Base-by-base conservation (phyloP, 176 grass and related monocot species). In the Triticum aestivum region DNA sequence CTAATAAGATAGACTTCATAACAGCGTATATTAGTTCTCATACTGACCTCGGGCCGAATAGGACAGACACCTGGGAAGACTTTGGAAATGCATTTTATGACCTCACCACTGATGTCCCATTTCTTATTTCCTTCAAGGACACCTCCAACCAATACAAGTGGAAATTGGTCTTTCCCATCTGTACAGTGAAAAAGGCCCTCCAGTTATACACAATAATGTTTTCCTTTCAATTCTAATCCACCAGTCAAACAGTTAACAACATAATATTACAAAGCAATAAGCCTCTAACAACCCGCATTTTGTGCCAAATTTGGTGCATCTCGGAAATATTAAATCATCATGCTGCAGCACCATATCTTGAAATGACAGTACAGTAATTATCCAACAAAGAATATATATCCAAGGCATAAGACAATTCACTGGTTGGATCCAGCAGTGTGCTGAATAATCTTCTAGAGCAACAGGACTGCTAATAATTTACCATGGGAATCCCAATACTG, bases 101-200 rank as follows among this genome's bases (percentile, higher is more conserved):
- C 97, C 88, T 99, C 89, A 11, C 83, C 90, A 7, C 94, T 93
- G 51, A 96, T 96, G 82, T 96, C 88, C 97, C 97, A 99, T 61
- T 73, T 90, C 86, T 96, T 90, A 83, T 99, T 99, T 68, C 93
- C 92, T 86, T 99, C 94, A 0, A 99, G 92, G 47, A 99, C 97
- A 41, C 97, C 97, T 80, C 97, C 97, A 81, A 99, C 94, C 83
- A 99, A 94, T 82, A 99, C 97, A 83, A 99, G 90, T 52, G 97
- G 92, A 91, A 99, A 99, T 26, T 42, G 37, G 58, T 84, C 94
- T 30, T 90, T 96, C 42, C 90, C 97, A 93, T 99, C 97, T 99
- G 94, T 83, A 80, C 49, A 91, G 63, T 82, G 81, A 87, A 85
- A 74, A 74, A 77, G 37, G 20, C 15, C 13, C 15, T 61, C 76